Base-by-base conservation (phyloP, 495 filamentous ascomycete species). In the Penicillium alfredii region DNA sequence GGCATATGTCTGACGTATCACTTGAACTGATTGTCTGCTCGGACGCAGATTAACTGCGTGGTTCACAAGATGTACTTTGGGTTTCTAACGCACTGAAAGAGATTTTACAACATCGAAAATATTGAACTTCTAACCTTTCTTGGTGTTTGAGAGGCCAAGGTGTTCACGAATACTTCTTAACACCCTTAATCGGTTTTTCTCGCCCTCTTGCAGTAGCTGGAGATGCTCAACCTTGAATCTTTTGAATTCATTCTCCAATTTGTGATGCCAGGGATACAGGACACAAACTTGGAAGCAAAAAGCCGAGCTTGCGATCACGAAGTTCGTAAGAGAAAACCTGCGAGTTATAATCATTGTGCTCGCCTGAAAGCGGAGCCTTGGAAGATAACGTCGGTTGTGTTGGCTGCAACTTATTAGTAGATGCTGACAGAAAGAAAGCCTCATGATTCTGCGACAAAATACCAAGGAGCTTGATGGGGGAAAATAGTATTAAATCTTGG, bases 231-330 rank as follows among this genome's bases (percentile, higher is more conserved):
- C 60, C 40, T 77, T 78, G 30, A 82, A 46, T 20, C 57, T 51
- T 35, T 75, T 61, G 51, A 82, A 80, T 34, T 72, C 71, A 1
- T 77, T 60, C 42, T 80, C 76, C n/a, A 82, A 60, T 43, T 72
- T 55, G 23, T 77, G 63, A 52, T 82, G 78, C 78, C 78, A 82
- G 17, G 78, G 78, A 49, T 82, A 82, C 10, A 82, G 54, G 21
- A 82, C 77, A 45, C 68, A 72, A 31, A 80, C 77, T 58, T 82
- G 78, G 51, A 82, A 82, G 22, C 57, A 57, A 6, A 82, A 61
- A 0, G 78, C 78, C n/a, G 74, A 74, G 14, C 65, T 64, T 33
- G 73, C 77, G 40, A 82, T 69, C 33, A 64, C 49, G 45, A 82
- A 80, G 57, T 82, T 82, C 21, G 72, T 76, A 29, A 80, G 16